Conservation (phyloP, 108 stramenopile genomes). For the Nitzschia palea region DNA sequence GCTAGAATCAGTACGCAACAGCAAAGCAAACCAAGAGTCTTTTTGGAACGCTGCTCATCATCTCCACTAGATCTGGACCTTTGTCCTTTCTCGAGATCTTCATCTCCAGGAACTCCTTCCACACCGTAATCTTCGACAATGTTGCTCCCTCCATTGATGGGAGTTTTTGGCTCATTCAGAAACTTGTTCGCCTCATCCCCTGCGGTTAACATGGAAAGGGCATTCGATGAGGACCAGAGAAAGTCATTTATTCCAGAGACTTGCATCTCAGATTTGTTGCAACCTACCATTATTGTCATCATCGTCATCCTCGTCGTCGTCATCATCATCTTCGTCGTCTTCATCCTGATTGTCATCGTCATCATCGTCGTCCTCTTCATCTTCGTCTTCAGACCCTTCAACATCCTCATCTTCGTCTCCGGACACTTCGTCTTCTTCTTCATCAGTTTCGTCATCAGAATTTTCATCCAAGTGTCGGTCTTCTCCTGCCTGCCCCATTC, state of each 20-base stretch:
- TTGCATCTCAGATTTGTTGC: background rate
- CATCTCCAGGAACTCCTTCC: background rate
- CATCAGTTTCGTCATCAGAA: constrained; percentile 1
- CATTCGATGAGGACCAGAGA: too few relatives aligned
- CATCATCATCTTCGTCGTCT: background rate
- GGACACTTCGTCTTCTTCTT: background rate
- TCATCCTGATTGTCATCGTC: background rate
- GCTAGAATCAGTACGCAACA: background rate
- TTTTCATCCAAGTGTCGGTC: background rate
- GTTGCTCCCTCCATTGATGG: background rate
- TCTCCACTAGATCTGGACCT: background rate
- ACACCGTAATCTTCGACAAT: constrained; percentile 2
- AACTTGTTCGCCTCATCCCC: background rate
- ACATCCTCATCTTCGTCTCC: background rate
- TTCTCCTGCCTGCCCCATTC: background rate
- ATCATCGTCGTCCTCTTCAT: background rate
- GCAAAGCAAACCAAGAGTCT: background rate
- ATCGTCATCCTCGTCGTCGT: background rate
- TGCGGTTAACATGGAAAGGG: too few relatives aligned
- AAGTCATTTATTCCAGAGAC: too few relatives aligned
- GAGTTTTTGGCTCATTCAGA: background rate
- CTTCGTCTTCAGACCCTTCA: background rate
- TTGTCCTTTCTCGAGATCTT: background rate
- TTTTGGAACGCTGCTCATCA: background rate
- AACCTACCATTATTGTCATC: background rate